Base-by-base conservation (phyloP, 2,329 filamentous ascomycete genomes). In the Diaporthe vexans region DNA sequence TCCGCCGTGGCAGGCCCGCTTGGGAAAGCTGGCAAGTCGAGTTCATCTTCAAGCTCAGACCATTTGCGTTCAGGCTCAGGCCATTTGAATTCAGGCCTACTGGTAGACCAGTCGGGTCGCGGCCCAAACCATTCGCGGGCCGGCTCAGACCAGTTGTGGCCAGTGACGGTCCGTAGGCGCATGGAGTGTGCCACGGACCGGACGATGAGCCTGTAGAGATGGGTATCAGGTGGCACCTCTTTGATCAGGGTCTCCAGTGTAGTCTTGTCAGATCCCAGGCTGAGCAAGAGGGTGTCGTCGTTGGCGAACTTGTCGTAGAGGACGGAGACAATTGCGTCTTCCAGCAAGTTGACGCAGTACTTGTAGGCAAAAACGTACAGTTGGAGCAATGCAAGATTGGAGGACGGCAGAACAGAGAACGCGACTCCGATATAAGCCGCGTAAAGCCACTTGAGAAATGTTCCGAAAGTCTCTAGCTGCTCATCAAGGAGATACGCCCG, bases 391-490 rank as follows among this genome's bases (percentile, higher is more conserved):
- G n/a, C 2, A 11, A 21, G n/a, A 3, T 5, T 17, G 13, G 26
- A 19, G 19, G 54, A 48, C 3, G 35, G 24, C 43, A 65, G 40
- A 56, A 13, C 4, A 13, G 21, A 9, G 43, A 11, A 3, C 1
- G 40, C 15, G 40, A 29, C 19, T 19, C 37, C 17, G 17, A 48
- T 17, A 24, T 52, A 58, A 6, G 35, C 33, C 4, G 43, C 80
- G 72, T 83, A 83, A 0, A 83, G 72, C 56, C 80, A 83, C 56
- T 81, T 76, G 9, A 83, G 76, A 21, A 83, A 79, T 9, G 59
- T 71, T 1, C 76, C 56, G 2, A 84, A 5, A 1, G 78, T 72
- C 0, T 77, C 72, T 4, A 81, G 79, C 26, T 81, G 77, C 48
- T 83, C 81, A 2, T 80, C 78, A 0, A 79, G 80, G 0, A 83